phyloP scores from a whole-genome alignment of 129 eudicot species.

The Helianthus tuberosus region DNA sequence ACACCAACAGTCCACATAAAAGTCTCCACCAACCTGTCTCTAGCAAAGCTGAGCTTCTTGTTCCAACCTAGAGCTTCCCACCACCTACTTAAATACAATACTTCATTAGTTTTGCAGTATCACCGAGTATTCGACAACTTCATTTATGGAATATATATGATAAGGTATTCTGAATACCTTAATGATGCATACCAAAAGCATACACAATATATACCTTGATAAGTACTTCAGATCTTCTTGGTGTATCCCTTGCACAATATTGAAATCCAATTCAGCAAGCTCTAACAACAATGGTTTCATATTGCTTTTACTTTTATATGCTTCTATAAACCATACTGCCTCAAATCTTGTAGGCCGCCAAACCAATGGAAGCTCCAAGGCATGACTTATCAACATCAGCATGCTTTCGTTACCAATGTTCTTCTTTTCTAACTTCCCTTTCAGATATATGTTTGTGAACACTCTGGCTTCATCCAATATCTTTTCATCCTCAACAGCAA shows the following conservation, averaged over 20 bases:
- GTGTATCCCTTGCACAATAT: conserved; percentile 32
- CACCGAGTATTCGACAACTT: neutral
- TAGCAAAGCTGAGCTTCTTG: conserved; percentile 5
- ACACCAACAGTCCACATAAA: neutral
- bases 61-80: conserved; percentile 4
- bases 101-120: neutral
- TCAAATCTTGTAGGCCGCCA: conserved; percentile 27
- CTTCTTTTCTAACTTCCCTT: neutral
- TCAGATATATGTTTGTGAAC: conserved; percentile 29
- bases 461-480: conserved; percentile 38
- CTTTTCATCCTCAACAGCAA: conserved; percentile 29
- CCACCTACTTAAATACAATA: conserved; percentile 11
- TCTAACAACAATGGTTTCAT: conserved; percentile 27
- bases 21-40: conserved; percentile 11
- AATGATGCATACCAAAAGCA: neutral
- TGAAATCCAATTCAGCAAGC: conserved; percentile 38
- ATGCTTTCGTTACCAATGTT: neutral
- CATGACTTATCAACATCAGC: conserved; percentile 26
- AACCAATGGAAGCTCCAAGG: conserved; percentile 33
- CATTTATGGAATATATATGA: neutral
- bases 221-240: conserved; percentile 29
- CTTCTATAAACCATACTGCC: conserved; percentile 31
- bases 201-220: conserved; percentile 23
- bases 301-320: conserved; percentile 16
- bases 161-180: neutral